These are phyloP conservation scores for Cladophialophora bantiana DNA, from an alignment of 2,329 filamentous ascomycete species.

Conservation along the genomic window DNA sequence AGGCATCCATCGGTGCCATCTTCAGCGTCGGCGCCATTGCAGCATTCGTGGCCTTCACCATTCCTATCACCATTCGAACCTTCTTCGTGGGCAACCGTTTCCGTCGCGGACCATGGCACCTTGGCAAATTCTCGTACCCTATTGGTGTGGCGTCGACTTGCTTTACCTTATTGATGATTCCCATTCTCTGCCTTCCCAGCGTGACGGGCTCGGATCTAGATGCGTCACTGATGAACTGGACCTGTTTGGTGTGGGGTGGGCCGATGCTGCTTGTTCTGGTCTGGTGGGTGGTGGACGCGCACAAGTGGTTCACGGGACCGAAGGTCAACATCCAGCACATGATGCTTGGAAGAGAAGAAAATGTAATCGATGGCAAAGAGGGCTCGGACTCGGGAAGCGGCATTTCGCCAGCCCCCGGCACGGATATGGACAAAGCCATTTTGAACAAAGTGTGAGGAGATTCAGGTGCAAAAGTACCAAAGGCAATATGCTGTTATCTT, in stretches of 20 bases:
- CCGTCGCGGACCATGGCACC: constrained; percentile 71
- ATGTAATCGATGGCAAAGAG: constrained; percentile 47
- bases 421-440: constrained; percentile 21
- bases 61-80: constrained; percentile 53
- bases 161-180: constrained; percentile 72
- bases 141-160: constrained; percentile 64
- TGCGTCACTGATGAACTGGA: constrained; percentile 63
- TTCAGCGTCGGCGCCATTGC: constrained; percentile 75
- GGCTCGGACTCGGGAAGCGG: constrained; percentile 32
- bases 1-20: constrained; percentile 69
- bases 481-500: not conserved
- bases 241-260: constrained; percentile 44
- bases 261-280: constrained; percentile 44
- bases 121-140: constrained; percentile 65
- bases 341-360: constrained; percentile 52
- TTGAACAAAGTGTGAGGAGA: constrained; percentile 22
- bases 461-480: not conserved
- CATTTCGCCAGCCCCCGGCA: constrained; percentile 9
- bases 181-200: constrained; percentile 70
- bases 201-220: constrained; percentile 63
- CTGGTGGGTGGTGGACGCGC: constrained; percentile 44
- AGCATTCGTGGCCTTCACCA: constrained; percentile 63
- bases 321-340: constrained; percentile 46
- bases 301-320: constrained; percentile 47
- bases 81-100: constrained; percentile 67